Evolutionary conservation across 306 rosid genomes (phyloP), one percentile per base, ranked within the genome.

Genomic region (Dalbergia cultrata): DNA sequence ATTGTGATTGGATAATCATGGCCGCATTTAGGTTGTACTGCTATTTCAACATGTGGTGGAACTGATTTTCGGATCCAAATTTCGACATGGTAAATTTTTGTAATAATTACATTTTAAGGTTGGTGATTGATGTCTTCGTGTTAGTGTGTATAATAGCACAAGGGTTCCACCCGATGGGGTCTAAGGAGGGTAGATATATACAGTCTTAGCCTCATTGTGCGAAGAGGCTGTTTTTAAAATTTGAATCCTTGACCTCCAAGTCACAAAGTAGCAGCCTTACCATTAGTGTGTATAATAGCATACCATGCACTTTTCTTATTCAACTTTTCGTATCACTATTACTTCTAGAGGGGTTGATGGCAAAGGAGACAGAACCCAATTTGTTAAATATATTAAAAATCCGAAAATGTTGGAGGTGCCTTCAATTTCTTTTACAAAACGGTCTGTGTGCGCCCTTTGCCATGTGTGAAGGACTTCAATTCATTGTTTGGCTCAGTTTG

Each of bases 11-110:
- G 41, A 13, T 0, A 18, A 18, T 26, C 68, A 59, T 45, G 53
- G 59, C 70, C 34, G 35, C 31, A 50, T 37, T 34, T 6, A 22
- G 67, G 26, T 14, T 68, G 63, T 31, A 14, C 74, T 45, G 67
- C 78, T 56, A 65, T 50, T 57, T 43, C 65, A 14, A 67, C 47
- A 50, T 44, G 59, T 74, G 58, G 12, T 65, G 47, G 53, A 75
- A 59, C 34, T 7, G 65, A 67, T 74, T 73, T 33, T 41, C 53
- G 33, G 17, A 14, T 6, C 17, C 65, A 44, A 7, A 43, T 66
- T 66, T 56, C 67, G 39, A 71, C 57, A 33, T 62, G 44, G 19
- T 71, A 61, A 66, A 37, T 13, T 37, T 61, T 72, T 52, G 57
- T 26, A 52, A 39, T 64, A 39, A 59, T 39, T 39, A 49, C 63